Evolutionary conservation across 345 rosid genomes (phyloP).

Genomic region (Citrus australasica): DNA sequence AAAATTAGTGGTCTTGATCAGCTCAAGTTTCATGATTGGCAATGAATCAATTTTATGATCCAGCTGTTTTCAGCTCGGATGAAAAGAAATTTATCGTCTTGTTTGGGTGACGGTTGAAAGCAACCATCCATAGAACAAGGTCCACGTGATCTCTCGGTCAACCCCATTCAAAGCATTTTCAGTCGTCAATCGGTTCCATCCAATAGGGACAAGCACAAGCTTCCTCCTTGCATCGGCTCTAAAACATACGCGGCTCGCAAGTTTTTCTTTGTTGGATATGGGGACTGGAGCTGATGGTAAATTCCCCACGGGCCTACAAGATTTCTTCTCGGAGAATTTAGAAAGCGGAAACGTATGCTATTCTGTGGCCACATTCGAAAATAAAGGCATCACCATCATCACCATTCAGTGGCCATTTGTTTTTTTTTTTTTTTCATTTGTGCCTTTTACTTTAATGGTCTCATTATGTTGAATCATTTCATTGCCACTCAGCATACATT

Average conservation of each 20-base stretch:
- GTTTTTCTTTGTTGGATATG: no score
- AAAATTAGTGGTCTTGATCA: background rate
- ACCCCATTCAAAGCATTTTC: background rate
- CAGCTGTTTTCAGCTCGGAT: background rate
- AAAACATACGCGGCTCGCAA: no score
- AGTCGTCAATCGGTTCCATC: background rate
- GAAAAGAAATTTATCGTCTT: conserved; percentile 24
- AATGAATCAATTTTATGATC: background rate
- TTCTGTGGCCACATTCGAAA: background rate
- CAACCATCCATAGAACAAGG: background rate
- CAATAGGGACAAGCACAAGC: background rate
- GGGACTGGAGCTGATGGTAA: no score
- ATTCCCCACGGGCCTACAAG: no score
- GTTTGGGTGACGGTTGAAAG: background rate
- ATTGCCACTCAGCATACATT: background rate
- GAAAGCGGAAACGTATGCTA: background rate
- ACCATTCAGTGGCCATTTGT: background rate
- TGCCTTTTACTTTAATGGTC: background rate
- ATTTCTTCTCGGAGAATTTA: no score
- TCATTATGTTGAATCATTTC: background rate
- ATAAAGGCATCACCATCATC: background rate
- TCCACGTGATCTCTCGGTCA: background rate
- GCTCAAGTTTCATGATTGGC: background rate
- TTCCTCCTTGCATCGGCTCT: no score
- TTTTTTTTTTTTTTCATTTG: background rate